phyloP scores from a whole-genome alignment of 495 filamentous ascomycete species.

The Penicillium waksmanii region DNA sequence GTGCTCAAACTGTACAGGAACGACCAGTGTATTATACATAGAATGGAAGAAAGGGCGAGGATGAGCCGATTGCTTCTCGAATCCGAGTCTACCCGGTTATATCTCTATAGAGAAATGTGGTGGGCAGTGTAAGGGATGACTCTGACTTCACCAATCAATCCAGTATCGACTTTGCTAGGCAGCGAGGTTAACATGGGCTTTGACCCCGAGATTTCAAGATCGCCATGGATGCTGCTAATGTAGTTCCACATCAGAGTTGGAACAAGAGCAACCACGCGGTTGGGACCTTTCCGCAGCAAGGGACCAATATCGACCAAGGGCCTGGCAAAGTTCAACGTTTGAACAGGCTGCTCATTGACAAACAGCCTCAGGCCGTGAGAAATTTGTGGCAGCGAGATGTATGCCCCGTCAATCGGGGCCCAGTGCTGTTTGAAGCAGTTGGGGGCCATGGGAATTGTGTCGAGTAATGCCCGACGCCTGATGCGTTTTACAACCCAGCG shows the following conservation, averaged over 20 bases:
- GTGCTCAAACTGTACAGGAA: background rate
- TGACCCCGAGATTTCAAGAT: background rate
- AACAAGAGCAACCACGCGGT: background rate
- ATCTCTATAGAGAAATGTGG: background rate
- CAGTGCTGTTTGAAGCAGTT: background rate
- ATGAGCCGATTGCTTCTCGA: no score
- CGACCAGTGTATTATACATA: no score
- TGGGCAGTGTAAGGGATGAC: slow-evolving; percentile 3
- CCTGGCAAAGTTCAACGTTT: background rate
- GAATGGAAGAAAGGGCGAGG: no score
- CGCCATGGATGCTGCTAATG: background rate
- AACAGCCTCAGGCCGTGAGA: background rate
- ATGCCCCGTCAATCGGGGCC: background rate
- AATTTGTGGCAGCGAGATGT: background rate
- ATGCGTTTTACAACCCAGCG: no score
- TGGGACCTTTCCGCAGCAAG: background rate
- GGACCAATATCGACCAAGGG: background rate
- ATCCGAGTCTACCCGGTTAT: background rate
- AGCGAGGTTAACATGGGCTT: slow-evolving; percentile 1
- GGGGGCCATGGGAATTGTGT: slow-evolving; percentile 8
- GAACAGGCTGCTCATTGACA: slow-evolving; percentile 2
- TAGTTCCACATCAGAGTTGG: slow-evolving; percentile 3
- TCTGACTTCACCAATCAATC: background rate
- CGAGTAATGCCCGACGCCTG: no score
- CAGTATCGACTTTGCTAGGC: background rate